Base-by-base conservation (phyloP, 192 early-diverging fungal genomes). In the Coemansia furcata region DNA sequence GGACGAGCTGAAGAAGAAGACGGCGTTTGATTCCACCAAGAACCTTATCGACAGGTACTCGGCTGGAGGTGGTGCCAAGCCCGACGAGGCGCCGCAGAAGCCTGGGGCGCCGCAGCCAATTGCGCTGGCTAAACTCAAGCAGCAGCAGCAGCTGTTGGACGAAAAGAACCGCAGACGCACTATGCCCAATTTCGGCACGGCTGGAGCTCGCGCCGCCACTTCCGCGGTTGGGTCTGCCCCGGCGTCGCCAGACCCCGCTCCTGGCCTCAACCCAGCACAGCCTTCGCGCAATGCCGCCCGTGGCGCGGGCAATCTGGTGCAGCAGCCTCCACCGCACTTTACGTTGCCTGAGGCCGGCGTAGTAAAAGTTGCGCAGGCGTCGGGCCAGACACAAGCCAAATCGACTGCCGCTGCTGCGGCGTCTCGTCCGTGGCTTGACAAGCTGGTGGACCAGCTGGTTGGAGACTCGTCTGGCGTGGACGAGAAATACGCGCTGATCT, bases 1-100 rank as follows among this genome's bases (percentile, higher is more conserved):
- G 15, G 95, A 98, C 63, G 96, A 95, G 74, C 84, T 98, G 62
- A 98, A 98, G 81, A 95, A 96, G 69, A 95, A 93, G 74, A 95
- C 94, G 0, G 88, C 91, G 1, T 98, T 92, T 73, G 94, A 96
- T 65, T 82, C 88, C 30, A 97, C 96, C 42, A 93, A 97, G 74
- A 90, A 75, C 17, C 82, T 98, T 30, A 76, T 98, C 33, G 95
- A 99, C 69, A 80, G 91, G 40, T 99, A 94, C 77, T 94, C 95
- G 62, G 61, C 75, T 40, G 69, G 73, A 49, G 69, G 68, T 30
- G 60, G 50, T 39, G 68, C 47, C 10, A 61, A 52, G 40, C 49
- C 55, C 14, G 49, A 7, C 4, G 67, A 43, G 38, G 21, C 19
- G 1, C 40, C 9, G 40, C 37, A 14, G 35, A 57, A 57, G 36